Conservation (phyloP, 129 eudicot genomes). For the Apium graveolens region DNA sequence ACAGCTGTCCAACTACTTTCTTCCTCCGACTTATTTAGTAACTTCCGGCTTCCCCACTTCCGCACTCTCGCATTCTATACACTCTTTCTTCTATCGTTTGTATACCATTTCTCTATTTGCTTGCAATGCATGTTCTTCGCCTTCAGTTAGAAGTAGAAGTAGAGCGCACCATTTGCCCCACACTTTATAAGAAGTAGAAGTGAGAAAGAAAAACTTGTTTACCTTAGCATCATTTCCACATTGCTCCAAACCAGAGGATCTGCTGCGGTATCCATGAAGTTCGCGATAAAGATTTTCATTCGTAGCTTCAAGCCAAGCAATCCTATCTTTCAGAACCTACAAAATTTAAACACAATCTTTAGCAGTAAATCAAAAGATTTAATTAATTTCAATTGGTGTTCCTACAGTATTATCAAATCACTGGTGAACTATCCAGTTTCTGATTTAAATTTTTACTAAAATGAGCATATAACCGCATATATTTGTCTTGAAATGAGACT, state of each 20-base stretch:
- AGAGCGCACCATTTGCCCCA: too few species aligned
- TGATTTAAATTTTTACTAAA: background rate
- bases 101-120: too few species aligned
- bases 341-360: slow-evolving; percentile 17
- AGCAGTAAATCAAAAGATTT: background rate
- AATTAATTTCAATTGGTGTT: background rate
- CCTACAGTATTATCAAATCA: background rate
- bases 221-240: slow-evolving; percentile 52
- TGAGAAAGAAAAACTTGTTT: too few species aligned
- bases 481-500: background rate
- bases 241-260: slow-evolving; percentile 43
- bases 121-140: too few species aligned
- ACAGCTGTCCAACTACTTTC: too few species aligned
- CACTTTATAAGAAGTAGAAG: too few species aligned
- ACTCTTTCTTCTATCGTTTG: too few species aligned
- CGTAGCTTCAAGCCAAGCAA: slow-evolving; percentile 90
- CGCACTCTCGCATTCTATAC: too few species aligned
- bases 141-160: too few species aligned
- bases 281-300: slow-evolving; percentile 87
- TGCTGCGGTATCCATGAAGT: slow-evolving; percentile 58
- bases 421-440: background rate
- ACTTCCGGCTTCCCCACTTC: too few species aligned
- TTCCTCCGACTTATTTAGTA: too few species aligned
- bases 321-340: slow-evolving; percentile 70
- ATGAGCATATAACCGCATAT: background rate